Base-by-base conservation (phyloP, 2,329 filamentous ascomycete species). In the Akanthomyces lecanii region DNA sequence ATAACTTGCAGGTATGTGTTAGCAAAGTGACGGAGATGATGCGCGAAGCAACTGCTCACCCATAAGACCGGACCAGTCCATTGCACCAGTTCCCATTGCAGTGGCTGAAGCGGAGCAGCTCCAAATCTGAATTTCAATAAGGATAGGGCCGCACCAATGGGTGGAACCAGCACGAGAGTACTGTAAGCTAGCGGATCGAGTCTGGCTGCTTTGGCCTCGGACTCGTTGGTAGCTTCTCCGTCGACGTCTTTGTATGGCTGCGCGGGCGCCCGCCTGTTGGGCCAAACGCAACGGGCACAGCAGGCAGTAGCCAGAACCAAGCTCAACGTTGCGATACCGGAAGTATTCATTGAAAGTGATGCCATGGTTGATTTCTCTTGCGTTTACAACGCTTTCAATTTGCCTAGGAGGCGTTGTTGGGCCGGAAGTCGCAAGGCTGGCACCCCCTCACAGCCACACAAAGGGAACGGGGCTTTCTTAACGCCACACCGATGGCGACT, bases 21-120 rank as follows among this genome's bases (percentile, higher is more conserved):
- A 54, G 40, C 42, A 47, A 12, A 12, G 14, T 18, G 30, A 14
- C 18, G 11, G 4, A 23, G 10, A 25, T 4, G 5, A 30, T 16
- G 14, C 12, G 16, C 6, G 11, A 33, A 10, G 18, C 5, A 25
- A 25, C 18, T 18, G 36, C 40, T 53, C 40, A 61, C 48, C 59
- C 59, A 61, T 7, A 61, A 16, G 25, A 47, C 30, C 12, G 59
- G 58, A n/a, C 25, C 50, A 54, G 59, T 47, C 59, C 59, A 61
- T 18, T 11, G 28, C 1, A 54, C 28, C 12, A 47, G 11, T 8
- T 30, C 40, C 25, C 38, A 48, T 23, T 23, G 33, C 25, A 7
- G 16, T 10, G 30, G 2, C 16, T 23, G 4, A 4, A 16, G 6
- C 10, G 23, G 16, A 1, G 50, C 10, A 21, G 12, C 18, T 61